phyloP scores from a whole-genome alignment of 2,329 filamentous ascomycete genomes.

The Dothistroma pini region DNA sequence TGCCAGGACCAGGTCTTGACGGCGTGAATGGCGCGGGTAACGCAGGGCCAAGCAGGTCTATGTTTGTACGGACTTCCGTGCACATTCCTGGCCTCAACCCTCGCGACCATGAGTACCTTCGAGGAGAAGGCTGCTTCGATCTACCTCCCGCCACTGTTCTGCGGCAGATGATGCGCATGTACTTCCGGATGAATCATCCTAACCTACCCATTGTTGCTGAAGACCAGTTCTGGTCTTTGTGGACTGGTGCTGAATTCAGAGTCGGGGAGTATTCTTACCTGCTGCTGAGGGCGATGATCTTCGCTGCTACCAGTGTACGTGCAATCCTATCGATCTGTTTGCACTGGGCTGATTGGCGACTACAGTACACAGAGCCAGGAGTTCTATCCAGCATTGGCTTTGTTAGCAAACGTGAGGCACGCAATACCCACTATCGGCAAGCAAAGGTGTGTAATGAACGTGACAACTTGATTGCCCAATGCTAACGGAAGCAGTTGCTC shows the following conservation, averaged over 20 bases:
- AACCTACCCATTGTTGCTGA: conserved; percentile 16
- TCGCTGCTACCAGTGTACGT: conserved; percentile 19
- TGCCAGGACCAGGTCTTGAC: conserved; percentile 10
- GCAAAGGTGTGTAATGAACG: conserved; percentile 13
- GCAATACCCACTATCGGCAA: conserved; percentile 20
- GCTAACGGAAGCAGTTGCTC: conserved; percentile 16
- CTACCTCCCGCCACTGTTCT: conserved; percentile 13
- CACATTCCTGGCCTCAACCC: conserved; percentile 22
- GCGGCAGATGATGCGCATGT: conserved; percentile 14
- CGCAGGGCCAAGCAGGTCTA: conserved; percentile 13
- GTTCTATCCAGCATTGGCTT: conserved; percentile 19
- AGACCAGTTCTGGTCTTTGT: conserved; percentile 16
- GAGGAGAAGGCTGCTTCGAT: conserved; percentile 18
- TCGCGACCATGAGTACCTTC: conserved; percentile 18
- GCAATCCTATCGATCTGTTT: neutral
- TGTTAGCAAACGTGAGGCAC: conserved; percentile 22
- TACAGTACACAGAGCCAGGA: conserved; percentile 19
- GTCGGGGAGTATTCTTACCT: conserved; percentile 13
- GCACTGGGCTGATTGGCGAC: conserved; percentile 3
- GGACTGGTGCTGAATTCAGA: conserved; percentile 14
- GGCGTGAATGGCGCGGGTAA: conserved; percentile 7
- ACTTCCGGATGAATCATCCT: conserved; percentile 16
- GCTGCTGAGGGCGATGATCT: conserved; percentile 16
- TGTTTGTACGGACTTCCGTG: conserved; percentile 8
- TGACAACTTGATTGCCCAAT: neutral